These are phyloP conservation scores for Schrenkiella parvula DNA, from an alignment of 345 rosid species.

Conservation along the genomic window DNA sequence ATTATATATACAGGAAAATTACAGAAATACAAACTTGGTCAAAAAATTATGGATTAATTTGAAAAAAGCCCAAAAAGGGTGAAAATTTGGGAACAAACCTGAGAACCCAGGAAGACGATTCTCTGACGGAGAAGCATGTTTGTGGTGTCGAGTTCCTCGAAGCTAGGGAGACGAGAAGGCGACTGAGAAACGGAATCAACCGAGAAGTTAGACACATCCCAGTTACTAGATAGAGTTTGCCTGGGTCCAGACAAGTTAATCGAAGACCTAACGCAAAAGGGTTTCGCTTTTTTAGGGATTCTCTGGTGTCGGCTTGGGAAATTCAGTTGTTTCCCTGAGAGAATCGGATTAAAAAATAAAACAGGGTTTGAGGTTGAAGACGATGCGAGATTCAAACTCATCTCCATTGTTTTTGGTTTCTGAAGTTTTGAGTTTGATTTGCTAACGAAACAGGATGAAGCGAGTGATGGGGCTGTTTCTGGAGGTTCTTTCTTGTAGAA, in stretches of 20 bases:
- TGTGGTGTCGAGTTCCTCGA: constrained; percentile 82
- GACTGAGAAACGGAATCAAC: constrained; percentile 35
- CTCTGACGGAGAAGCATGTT: constrained; percentile 95
- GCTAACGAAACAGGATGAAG: constrained; percentile 10
- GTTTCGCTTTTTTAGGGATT: constrained; percentile 23
- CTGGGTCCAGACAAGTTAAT: constrained; percentile 30
- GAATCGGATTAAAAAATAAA: not conserved
- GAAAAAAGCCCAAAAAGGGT: not conserved
- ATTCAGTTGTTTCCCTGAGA: not conserved
- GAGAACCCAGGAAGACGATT: constrained; percentile 78
- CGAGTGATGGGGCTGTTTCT: constrained; percentile 24
- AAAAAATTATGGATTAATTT: not conserved
- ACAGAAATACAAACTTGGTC: not conserved
- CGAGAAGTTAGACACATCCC: constrained; percentile 53
- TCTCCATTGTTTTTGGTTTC: constrained; percentile 19
- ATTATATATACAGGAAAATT: not conserved
- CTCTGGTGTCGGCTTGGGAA: not conserved
- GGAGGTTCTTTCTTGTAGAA: not conserved
- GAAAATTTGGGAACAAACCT: constrained; percentile 35
- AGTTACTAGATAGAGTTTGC: constrained; percentile 54
- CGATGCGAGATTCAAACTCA: constrained; percentile 27
- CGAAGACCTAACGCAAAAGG: constrained; percentile 42
- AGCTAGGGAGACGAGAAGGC: constrained; percentile 55
- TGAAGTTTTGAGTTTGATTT: not conserved
- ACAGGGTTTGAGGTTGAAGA: constrained; percentile 26